phyloP scores from a whole-genome alignment of 768 basidiomycete genomes.

The Dioszegia crocea region DNA sequence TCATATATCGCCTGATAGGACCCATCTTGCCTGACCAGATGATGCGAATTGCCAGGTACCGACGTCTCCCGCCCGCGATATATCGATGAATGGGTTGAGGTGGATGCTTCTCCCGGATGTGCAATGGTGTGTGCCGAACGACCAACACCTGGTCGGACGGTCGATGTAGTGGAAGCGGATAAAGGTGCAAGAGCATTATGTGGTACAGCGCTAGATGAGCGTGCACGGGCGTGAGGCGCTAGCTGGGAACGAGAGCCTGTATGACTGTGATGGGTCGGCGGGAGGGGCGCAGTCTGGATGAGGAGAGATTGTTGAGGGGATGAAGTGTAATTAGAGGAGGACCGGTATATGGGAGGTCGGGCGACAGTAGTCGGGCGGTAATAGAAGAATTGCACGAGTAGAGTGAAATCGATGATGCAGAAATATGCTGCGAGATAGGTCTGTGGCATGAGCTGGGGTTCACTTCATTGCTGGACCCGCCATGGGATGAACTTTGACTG shows the following conservation, averaged over 20 bases:
- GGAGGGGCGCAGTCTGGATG: constrained; percentile 10
- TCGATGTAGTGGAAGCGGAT: neutral
- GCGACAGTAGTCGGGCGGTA: constrained; percentile 54
- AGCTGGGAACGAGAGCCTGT: neutral
- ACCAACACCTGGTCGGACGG: neutral
- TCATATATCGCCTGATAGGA: constrained; percentile 42
- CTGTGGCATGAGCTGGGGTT: constrained; percentile 51
- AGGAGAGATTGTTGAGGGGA: constrained; percentile 31
- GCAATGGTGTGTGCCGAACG: neutral
- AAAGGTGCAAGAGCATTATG: neutral
- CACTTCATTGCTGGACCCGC: neutral
- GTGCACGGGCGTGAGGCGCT: neutral
- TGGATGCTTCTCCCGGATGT: neutral
- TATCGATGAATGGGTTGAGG: neutral
- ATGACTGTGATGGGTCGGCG: neutral
- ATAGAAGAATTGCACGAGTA: constrained; percentile 77
- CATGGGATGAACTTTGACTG: neutral
- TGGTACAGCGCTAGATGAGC: neutral
- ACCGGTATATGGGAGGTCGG: constrained; percentile 6
- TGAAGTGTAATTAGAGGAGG: constrained; percentile 11
- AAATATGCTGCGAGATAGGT: constrained; percentile 91
- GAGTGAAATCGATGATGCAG: constrained; percentile 69
- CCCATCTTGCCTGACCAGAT: constrained; percentile 1
- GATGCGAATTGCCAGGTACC: neutral
- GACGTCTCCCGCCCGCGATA: neutral